Conservation (phyloP, 2,329 filamentous ascomycete species). For the Truncatella angustata region DNA sequence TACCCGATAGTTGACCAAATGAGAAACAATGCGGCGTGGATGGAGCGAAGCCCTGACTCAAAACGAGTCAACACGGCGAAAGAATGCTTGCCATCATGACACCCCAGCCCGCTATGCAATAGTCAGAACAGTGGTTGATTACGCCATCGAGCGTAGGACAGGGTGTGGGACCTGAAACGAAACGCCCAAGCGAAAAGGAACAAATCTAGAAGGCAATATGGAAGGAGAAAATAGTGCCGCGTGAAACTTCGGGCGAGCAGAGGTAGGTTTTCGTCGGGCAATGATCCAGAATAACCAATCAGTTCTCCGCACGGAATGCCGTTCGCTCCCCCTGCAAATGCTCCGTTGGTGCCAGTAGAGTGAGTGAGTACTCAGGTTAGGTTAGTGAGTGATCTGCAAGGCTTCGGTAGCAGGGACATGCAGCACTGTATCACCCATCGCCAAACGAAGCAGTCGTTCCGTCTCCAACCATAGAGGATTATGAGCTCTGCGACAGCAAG, state of each 20-base stretch:
- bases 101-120: background rate
- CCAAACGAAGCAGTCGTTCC: too few relatives aligned
- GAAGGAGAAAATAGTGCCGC: background rate
- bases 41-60: too few relatives aligned
- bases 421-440: too few relatives aligned
- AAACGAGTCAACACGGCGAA: too few relatives aligned
- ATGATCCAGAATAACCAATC: background rate
- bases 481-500: too few relatives aligned
- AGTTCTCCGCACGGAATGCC: background rate
- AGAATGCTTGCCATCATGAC: too few relatives aligned
- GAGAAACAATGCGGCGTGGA: background rate
- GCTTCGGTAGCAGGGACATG: too few relatives aligned
- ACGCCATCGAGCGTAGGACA: background rate
- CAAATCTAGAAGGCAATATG: too few relatives aligned
- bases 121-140: background rate
- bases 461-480: too few relatives aligned
- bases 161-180: background rate
- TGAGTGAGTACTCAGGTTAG: too few relatives aligned
- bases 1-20: background rate
- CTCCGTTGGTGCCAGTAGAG: too few relatives aligned
- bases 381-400: too few relatives aligned
- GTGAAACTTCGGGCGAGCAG: background rate
- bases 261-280: background rate
- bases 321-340: background rate
- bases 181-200: background rate